These are phyloP conservation scores for Trichoderma sp. DNA, from an alignment of 2,329 filamentous ascomycete species.

Conservation along the genomic window DNA sequence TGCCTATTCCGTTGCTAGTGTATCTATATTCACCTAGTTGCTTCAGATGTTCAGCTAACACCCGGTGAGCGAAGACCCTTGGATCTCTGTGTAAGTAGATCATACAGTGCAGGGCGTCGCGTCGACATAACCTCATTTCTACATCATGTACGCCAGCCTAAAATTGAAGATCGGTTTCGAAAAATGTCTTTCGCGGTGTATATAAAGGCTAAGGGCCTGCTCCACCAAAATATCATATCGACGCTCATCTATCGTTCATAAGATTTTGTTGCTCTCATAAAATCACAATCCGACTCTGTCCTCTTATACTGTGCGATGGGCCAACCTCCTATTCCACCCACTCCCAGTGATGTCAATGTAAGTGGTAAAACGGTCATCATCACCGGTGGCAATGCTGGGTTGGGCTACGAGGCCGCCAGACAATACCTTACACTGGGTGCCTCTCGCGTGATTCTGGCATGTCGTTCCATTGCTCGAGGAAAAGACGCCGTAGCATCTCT, in stretches of 20 bases:
- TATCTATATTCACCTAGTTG: background rate
- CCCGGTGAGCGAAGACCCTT: background rate
- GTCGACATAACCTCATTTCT: background rate
- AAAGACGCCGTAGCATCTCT: background rate
- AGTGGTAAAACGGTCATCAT: slow-evolving; percentile 8
- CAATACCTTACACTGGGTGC: slow-evolving; percentile 11
- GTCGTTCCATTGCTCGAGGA: background rate
- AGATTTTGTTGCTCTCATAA: background rate
- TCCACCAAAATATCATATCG: background rate
- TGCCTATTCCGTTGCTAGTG: background rate
- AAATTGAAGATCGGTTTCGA: background rate
- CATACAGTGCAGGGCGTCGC: background rate
- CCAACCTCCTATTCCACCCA: slow-evolving; percentile 2
- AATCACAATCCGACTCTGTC: background rate
- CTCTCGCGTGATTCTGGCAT: background rate
- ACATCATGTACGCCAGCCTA: background rate
- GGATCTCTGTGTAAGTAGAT: background rate
- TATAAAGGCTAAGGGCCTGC: background rate
- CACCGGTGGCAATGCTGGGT: slow-evolving; percentile 2
- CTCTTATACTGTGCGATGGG: background rate
- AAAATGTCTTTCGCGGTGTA: background rate
- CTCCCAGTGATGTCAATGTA: background rate
- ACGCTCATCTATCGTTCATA: background rate
- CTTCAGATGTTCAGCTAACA: background rate
- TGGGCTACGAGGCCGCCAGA: background rate